These are phyloP conservation scores for Kwoniella newhampshirensis DNA, from an alignment of 768 basidiomycete genomes.

Conservation along the genomic window DNA sequence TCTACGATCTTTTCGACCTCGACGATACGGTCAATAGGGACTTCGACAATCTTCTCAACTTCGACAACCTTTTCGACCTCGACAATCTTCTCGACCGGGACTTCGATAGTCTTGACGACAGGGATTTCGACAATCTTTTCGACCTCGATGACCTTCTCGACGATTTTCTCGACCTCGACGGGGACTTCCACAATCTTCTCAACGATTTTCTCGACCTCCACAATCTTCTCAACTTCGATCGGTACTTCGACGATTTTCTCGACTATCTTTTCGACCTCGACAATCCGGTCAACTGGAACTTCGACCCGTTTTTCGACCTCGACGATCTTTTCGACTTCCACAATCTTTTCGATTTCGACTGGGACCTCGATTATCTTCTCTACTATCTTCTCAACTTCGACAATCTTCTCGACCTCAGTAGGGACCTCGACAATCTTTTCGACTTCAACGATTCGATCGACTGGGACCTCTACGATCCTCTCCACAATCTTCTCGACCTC, in stretches of 20 bases:
- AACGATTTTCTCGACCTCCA: slow-evolving; percentile 39
- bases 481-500: slow-evolving; percentile 33
- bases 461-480: slow-evolving; percentile 27
- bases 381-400: slow-evolving; percentile 50
- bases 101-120: slow-evolving; percentile 36
- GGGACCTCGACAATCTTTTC: slow-evolving; percentile 44
- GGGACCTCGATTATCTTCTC: slow-evolving; percentile 33
- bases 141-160: slow-evolving; percentile 43
- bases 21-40: slow-evolving; percentile 24
- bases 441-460: slow-evolving; percentile 38
- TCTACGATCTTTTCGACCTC: slow-evolving; percentile 38
- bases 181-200: slow-evolving; percentile 29
- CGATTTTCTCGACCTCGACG: slow-evolving; percentile 39
- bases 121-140: slow-evolving; percentile 34
- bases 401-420: slow-evolving; percentile 43
- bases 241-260: slow-evolving; percentile 40
- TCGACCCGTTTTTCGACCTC: slow-evolving; percentile 41
- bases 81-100: slow-evolving; percentile 43
- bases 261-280: slow-evolving; percentile 34
- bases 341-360: slow-evolving; percentile 42
- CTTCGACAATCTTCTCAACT: slow-evolving; percentile 45
- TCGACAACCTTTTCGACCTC: slow-evolving; percentile 40
- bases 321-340: slow-evolving; percentile 34
- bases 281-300: slow-evolving; percentile 36
- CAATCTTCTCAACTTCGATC: slow-evolving; percentile 42